phyloP scores from a whole-genome alignment of 345 rosid species.

The Eucalyptus lansdowneana region DNA sequence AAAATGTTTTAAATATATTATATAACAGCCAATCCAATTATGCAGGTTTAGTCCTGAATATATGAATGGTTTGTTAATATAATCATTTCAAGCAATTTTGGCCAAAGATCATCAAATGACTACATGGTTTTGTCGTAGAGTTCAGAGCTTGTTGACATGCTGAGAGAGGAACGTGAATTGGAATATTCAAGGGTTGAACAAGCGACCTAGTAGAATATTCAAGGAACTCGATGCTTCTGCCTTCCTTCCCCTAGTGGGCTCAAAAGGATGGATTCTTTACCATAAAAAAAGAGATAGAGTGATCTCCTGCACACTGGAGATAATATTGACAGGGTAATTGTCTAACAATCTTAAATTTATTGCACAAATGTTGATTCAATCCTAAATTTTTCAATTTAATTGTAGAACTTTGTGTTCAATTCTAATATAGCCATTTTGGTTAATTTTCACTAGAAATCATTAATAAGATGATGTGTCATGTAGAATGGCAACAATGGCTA shows the following conservation, averaged over 20 bases:
- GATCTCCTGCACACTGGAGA: background rate
- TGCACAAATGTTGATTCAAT: fast-evolving
- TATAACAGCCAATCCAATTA: too few species aligned
- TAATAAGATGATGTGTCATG: background rate
- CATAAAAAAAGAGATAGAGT: background rate
- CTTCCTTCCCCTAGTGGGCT: background rate
- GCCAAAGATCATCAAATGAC: too few species aligned
- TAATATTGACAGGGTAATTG: background rate
- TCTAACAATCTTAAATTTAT: fast-evolving
- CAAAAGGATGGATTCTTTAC: background rate
- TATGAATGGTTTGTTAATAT: background rate
- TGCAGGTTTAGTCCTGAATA: background rate
- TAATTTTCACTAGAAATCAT: fast-evolving
- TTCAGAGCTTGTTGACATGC: background rate
- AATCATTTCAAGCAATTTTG: too few species aligned
- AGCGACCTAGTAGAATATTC: background rate
- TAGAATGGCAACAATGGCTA: background rate
- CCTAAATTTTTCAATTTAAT: background rate
- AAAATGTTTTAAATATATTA: too few species aligned
- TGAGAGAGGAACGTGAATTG: background rate
- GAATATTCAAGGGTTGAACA: background rate
- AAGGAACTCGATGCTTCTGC: background rate
- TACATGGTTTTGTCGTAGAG: too few species aligned
- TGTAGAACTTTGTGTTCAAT: fast-evolving
- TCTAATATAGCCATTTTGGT: fast-evolving